phyloP scores from a whole-genome alignment of 495 filamentous ascomycete genomes.

The Cetradonia linearis region DNA sequence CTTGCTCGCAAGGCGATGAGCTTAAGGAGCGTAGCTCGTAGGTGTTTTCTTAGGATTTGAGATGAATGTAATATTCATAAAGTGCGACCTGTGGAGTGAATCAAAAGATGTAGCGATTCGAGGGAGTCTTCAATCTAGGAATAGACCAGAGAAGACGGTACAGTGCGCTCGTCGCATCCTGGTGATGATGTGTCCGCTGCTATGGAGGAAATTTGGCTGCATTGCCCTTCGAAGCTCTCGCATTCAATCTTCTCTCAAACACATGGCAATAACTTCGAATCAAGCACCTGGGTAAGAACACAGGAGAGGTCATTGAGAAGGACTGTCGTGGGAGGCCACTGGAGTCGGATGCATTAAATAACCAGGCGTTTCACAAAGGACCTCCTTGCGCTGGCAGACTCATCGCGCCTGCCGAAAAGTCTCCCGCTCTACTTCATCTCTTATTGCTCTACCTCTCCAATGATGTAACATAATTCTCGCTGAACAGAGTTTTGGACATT shows the following conservation, averaged over 20 bases:
- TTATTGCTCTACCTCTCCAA: background rate
- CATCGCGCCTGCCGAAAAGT: background rate
- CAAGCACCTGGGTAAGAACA: background rate
- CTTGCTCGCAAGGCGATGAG: background rate
- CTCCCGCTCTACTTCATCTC: background rate
- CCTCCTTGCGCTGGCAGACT: slow-evolving; percentile 4
- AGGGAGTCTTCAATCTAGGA: background rate
- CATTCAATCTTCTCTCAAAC: background rate
- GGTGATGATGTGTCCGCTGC: slow-evolving; percentile 2
- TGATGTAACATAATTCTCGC: background rate
- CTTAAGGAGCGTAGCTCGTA: background rate
- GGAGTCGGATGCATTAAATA: background rate
- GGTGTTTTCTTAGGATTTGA: background rate
- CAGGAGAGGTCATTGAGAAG: background rate
- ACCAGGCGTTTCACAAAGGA: slow-evolving; percentile 1
- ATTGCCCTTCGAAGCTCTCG: background rate
- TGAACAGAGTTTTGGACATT: background rate
- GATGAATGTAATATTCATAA: background rate
- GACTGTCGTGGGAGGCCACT: background rate
- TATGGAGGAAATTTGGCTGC: background rate
- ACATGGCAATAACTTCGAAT: background rate
- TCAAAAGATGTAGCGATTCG: background rate
- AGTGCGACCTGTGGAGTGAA: background rate
- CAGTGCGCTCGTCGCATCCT: background rate
- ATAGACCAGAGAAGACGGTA: background rate